Conservation (phyloP, 331 rosid genomes). For the Quercus phellos region DNA sequence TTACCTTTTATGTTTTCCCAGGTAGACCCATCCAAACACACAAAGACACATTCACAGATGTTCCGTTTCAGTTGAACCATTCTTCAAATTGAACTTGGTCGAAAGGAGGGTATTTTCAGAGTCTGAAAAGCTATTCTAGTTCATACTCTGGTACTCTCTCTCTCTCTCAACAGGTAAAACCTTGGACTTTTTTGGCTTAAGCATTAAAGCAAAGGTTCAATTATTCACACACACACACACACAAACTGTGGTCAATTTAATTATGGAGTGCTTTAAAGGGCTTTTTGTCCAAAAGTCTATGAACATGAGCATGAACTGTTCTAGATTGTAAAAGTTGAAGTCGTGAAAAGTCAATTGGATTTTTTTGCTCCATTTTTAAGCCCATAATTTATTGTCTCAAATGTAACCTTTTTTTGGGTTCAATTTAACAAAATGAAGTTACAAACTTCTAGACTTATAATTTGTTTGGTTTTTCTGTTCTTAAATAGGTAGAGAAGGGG, state of each 20-base stretch:
- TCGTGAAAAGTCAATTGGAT: no score
- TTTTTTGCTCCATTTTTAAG: no score
- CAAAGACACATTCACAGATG: background rate
- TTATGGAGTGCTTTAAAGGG: no score
- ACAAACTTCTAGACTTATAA: background rate
- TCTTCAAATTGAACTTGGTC: background rate
- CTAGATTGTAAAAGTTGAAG: no score
- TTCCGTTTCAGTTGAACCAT: background rate
- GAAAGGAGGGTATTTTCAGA: background rate
- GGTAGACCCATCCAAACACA: background rate
- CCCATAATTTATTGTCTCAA: no score
- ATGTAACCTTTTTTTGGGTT: no score
- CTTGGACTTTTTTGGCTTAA: background rate
- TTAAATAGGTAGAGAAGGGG: conserved; percentile 3
- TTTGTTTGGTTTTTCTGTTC: background rate
- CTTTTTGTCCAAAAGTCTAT: background rate
- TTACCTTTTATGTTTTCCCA: background rate
- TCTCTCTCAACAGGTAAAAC: background rate
- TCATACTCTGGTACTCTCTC: background rate
- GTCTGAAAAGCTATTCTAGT: background rate
- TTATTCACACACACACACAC: background rate
- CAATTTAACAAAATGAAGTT: no score
- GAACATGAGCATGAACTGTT: no score
- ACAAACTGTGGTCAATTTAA: background rate
- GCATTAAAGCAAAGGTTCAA: background rate